Evolutionary conservation across 2,329 filamentous ascomycete species (phyloP).

Genomic region (Diplocarpon mali): DNA sequence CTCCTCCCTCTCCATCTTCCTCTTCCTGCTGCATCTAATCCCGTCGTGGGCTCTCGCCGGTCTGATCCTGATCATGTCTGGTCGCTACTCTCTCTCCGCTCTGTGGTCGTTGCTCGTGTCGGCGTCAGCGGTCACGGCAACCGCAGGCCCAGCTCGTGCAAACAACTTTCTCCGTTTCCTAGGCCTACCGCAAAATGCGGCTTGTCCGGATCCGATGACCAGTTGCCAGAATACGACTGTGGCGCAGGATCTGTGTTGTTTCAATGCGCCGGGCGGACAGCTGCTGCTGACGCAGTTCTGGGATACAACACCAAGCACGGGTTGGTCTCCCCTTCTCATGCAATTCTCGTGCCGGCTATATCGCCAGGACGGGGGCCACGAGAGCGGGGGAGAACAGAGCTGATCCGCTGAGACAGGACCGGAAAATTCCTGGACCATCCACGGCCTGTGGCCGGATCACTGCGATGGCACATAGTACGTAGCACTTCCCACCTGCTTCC

Average conservation of each 20-base stretch:
- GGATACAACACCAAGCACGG: slow-evolving; percentile 52
- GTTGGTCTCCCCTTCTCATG: slow-evolving; percentile 2
- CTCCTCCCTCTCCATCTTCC: too few relatives aligned
- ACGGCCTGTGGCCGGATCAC: slow-evolving; percentile 54
- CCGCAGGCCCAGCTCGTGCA: slow-evolving; percentile 29
- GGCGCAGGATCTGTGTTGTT: slow-evolving; percentile 57
- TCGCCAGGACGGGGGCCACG: too few relatives aligned
- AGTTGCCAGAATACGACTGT: slow-evolving; percentile 49
- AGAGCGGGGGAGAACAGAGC: background rate
- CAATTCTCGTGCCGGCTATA: too few relatives aligned
- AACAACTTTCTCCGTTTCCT: slow-evolving; percentile 12
- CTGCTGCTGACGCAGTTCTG: slow-evolving; percentile 69
- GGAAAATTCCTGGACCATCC: slow-evolving; percentile 49
- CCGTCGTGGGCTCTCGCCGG: too few relatives aligned
- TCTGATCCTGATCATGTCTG: background rate
- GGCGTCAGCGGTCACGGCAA: slow-evolving; percentile 20
- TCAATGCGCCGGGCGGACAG: slow-evolving; percentile 61
- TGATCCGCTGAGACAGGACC: slow-evolving; percentile 5
- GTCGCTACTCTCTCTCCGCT: background rate
- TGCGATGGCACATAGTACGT: slow-evolving; percentile 52
- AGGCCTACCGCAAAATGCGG: slow-evolving; percentile 17
- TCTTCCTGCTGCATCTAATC: too few relatives aligned
- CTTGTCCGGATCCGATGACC: slow-evolving; percentile 20
- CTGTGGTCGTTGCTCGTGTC: slow-evolving; percentile 7
- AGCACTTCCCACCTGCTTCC: background rate